Evolutionary conservation across 2,329 filamentous ascomycete genomes (phyloP).

Genomic region (Paraphoma chrysanthemicola): DNA sequence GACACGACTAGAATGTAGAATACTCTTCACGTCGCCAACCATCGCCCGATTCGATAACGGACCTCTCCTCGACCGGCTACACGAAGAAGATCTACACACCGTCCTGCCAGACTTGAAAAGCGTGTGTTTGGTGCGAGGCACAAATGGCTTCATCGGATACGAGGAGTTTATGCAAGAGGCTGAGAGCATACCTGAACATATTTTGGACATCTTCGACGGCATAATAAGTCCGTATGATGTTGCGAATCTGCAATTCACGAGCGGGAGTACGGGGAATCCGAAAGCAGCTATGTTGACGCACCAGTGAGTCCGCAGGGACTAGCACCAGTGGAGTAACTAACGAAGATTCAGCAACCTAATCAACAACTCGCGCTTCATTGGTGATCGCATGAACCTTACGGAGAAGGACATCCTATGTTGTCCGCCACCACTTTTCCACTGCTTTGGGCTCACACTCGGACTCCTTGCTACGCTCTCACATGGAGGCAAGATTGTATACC

Average conservation of each 20-base stretch:
- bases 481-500: conserved; percentile 78
- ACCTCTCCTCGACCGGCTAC: conserved; percentile 58
- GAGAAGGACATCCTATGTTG: conserved; percentile 75
- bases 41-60: conserved; percentile 72
- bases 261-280: conserved; percentile 47
- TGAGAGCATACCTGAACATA: conserved; percentile 37
- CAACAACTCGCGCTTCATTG: conserved; percentile 55
- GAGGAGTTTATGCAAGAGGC: conserved; percentile 58
- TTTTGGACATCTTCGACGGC: conserved; percentile 44
- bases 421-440: conserved; percentile 84
- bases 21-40: conserved; percentile 74
- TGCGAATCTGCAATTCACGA: conserved; percentile 48
- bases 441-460: conserved; percentile 81
- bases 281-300: conserved; percentile 50
- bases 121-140: conserved; percentile 41
- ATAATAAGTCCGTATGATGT: conserved; percentile 45
- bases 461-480: conserved; percentile 76
- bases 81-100: conserved; percentile 20
- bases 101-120: conserved; percentile 39
- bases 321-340: neutral
- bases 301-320: conserved; percentile 30
- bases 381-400: conserved; percentile 75
- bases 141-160: conserved; percentile 65
- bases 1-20: conserved; percentile 64
- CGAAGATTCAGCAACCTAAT: conserved; percentile 41